These are phyloP conservation scores for Amaranthus tricolor DNA, from an alignment of 179 eudicot species.

Conservation along the genomic window DNA sequence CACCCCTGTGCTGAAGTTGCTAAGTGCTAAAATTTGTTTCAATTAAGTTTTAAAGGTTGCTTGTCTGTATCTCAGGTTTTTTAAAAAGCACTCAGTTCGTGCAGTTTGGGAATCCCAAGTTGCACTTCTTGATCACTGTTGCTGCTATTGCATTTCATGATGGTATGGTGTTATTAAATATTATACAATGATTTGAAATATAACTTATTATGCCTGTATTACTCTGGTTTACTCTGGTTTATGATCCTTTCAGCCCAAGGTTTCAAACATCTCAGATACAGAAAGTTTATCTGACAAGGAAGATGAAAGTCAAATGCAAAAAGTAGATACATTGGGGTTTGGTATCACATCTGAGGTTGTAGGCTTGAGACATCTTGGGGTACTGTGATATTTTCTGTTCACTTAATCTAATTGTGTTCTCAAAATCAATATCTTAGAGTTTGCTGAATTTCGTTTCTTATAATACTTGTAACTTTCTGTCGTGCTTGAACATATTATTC, in stretches of 20 bases:
- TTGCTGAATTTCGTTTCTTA: background rate
- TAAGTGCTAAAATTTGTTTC: background rate
- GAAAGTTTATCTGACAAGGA: constrained; percentile 26
- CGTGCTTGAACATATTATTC: background rate
- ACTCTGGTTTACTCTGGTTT: background rate
- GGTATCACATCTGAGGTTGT: constrained; percentile 28
- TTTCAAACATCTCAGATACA: constrained; percentile 28
- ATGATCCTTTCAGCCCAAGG: constrained; percentile 20
- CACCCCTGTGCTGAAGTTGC: background rate
- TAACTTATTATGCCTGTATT: background rate
- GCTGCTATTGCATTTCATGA: constrained; percentile 12
- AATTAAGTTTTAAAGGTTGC: background rate
- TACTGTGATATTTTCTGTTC: constrained; percentile 17
- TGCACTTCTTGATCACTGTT: constrained; percentile 12
- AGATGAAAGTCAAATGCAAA: constrained; percentile 25
- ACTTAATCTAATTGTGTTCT: background rate
- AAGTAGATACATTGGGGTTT: constrained; percentile 31
- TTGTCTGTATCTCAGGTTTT: constrained; percentile 2
- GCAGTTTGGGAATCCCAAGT: constrained; percentile 9
- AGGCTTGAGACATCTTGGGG: constrained; percentile 32
- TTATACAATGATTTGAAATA: background rate
- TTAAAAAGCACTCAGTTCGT: background rate
- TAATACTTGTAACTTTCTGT: background rate
- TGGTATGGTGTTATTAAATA: constrained; percentile 23
- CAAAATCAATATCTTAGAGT: background rate